Base-by-base conservation (phyloP, 208 protist genomes). In the Jaenimonas drosophilae region DNA sequence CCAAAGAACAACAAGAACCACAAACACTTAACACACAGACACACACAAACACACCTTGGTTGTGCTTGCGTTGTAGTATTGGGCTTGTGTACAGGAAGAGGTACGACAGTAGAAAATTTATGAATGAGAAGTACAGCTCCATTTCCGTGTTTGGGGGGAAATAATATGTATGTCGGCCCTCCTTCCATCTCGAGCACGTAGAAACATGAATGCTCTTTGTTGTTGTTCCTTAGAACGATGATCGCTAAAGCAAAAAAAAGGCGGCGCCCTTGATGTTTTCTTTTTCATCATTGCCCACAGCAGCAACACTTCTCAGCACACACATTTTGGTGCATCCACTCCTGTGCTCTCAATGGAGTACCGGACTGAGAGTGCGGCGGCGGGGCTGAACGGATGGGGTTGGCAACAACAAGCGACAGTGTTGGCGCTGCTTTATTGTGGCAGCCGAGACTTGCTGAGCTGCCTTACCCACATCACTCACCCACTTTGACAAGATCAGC, bases 211-310 rank as follows among this genome's bases (percentile, higher is more conserved):
- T 34, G 31, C n/a, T 20, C 34, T 49, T 48, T 48, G 32, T 21
- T 44, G 16, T 21, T 36, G 11, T 49, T 49, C 6, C 43, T 23
- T 38, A 39, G n/a, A n/a, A n/a, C n/a, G n/a, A n/a, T n/a, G n/a
- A n/a, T n/a, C n/a, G n/a, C n/a, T n/a, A 36, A 16, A 20, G n/a
- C 6, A 38, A 31, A 20, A 55, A n/a, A 48, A 36, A 36, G 24
- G 23, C 23, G 9, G 11, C 14, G 31, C n/a, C 16, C 33, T 47
- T 20, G 28, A 47, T 14, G 9, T 14, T 26, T 31, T 42, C 44
- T 57, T 57, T 48, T 57, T 61, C 44, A 45, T 56, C 48, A 5
- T 34, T 61, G n/a, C n/a, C n/a, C n/a, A n/a, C n/a, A n/a, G n/a
- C n/a, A n/a, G n/a, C n/a, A n/a, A n/a, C n/a, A n/a, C 24, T 55